A percentile compares a stretch with the other conserved stretches of the same genome.
These are phyloP conservation scores for Paspalum vaginatum DNA, from an alignment of 176 grass and related monocot species.

Conservation along the genomic window DNA sequence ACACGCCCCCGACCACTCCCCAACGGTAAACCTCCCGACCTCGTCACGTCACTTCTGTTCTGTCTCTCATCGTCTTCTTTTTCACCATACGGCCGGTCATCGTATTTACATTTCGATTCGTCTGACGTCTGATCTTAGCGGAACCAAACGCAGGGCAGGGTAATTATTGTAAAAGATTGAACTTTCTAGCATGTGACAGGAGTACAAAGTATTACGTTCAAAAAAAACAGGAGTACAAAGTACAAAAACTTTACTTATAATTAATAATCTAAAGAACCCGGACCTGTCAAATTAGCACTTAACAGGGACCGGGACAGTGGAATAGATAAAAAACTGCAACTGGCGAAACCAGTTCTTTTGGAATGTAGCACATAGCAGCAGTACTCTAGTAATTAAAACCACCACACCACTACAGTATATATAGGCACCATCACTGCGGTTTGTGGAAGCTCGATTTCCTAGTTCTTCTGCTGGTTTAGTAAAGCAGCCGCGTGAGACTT, in stretches of 20 bases:
- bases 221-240: slow-evolving; percentile 23
- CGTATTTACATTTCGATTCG: slow-evolving; percentile 3
- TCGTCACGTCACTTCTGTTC: too few species aligned
- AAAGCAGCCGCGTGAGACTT: slow-evolving; percentile 7
- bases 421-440: not conserved
- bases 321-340: not conserved
- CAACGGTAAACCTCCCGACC: slow-evolving; percentile 46
- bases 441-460: not conserved
- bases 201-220: slow-evolving; percentile 22
- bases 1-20: slow-evolving; percentile 54
- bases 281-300: slow-evolving; percentile 15
- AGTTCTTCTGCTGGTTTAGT: not conserved
- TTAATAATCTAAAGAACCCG: not conserved
- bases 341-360: slow-evolving; percentile 34
- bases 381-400: not conserved
- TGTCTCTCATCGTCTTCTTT: too few species aligned
- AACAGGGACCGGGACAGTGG: too few species aligned
- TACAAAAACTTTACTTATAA: slow-evolving; percentile 27
- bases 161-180: not conserved
- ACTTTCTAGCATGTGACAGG: not conserved
- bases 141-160: not conserved
- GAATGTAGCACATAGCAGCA: not conserved
- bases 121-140: not conserved
- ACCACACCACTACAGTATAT: not conserved
- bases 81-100: too few species aligned